A percentile compares a stretch with the other conserved stretches of the same genome.
Evolutionary conservation across 169 alveolate genomes (phyloP).

Genomic region (Blepharisma undulans): DNA sequence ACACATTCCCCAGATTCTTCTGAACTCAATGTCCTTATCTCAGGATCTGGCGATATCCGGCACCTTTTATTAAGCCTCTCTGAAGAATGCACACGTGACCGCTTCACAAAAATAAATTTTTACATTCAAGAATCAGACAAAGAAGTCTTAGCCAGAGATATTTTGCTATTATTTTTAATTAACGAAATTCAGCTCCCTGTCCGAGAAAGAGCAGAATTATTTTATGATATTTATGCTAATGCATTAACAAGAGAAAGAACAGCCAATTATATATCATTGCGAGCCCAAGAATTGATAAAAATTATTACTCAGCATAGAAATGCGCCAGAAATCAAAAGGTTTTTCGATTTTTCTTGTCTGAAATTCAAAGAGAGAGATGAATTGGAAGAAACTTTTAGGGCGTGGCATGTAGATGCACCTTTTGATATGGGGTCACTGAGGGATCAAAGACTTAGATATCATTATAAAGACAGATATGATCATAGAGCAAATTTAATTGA

Average conservation of each 20-base stretch:
- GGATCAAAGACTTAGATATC: slow-evolving; percentile 81
- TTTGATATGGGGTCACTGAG: slow-evolving; percentile 80
- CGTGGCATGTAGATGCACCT: slow-evolving; percentile 65
- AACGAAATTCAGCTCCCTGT: slow-evolving; percentile 64
- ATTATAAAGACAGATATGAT: slow-evolving; percentile 81
- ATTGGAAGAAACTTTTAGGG: slow-evolving; percentile 66
- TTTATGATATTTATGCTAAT: slow-evolving; percentile 77
- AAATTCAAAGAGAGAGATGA: slow-evolving; percentile 82
- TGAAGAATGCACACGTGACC: slow-evolving; percentile 30
- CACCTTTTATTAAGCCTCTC: slow-evolving; percentile 73
- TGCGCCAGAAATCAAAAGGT: slow-evolving; percentile 57
- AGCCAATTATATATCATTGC: slow-evolving; percentile 61
- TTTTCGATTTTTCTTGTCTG: slow-evolving; percentile 68
- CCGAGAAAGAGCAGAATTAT: slow-evolving; percentile 70
- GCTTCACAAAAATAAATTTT: slow-evolving; percentile 59
- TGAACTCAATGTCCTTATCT: slow-evolving; percentile 60
- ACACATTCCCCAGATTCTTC: slow-evolving; percentile 36
- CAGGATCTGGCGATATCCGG: slow-evolving; percentile 78
- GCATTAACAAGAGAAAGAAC: slow-evolving; percentile 70
- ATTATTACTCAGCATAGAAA: slow-evolving; percentile 70
- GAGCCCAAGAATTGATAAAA: slow-evolving; percentile 53
- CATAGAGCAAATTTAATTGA: slow-evolving; percentile 78
- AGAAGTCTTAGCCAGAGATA: slow-evolving; percentile 76
- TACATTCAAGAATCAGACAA: slow-evolving; percentile 75
- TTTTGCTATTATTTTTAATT: slow-evolving; percentile 74